phyloP scores from a whole-genome alignment of 495 filamentous ascomycete species.

The Venustampulla echinocandica region DNA sequence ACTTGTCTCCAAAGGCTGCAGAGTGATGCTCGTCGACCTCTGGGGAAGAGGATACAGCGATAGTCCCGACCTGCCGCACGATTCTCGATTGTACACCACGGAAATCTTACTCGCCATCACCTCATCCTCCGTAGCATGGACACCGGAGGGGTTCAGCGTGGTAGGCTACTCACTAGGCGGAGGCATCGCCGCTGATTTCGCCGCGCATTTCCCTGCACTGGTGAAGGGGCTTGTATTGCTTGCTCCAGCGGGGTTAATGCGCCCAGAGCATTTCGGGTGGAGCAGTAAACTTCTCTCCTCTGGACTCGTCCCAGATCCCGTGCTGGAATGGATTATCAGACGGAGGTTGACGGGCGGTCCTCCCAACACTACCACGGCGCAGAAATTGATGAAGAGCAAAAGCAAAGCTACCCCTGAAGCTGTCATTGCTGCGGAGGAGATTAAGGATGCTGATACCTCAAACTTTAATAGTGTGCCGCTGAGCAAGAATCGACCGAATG shows the following conservation, averaged over 20 bases:
- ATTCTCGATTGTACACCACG: conserved; percentile 62
- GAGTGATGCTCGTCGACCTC: conserved; percentile 57
- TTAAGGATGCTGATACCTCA: conserved; percentile 7
- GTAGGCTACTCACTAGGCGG: conserved; percentile 85
- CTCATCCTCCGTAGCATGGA: conserved; percentile 46
- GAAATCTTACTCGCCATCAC: conserved; percentile 65
- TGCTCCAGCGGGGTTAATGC: conserved; percentile 65
- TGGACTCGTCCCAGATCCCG: conserved; percentile 47
- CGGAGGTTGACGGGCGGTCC: conserved; percentile 38
- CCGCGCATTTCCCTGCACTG: conserved; percentile 57
- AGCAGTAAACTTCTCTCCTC: conserved; percentile 53
- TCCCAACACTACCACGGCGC: not conserved
- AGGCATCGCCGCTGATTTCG: conserved; percentile 66
- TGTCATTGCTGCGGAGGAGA: conserved; percentile 15
- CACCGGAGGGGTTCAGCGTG: conserved; percentile 49
- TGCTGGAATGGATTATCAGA: conserved; percentile 45
- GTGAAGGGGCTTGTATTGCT: conserved; percentile 62
- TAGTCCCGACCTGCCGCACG: conserved; percentile 49
- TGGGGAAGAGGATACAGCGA: conserved; percentile 30
- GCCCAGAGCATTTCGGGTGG: conserved; percentile 52
- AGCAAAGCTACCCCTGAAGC: not conserved
- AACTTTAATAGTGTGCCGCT: conserved; percentile 15
- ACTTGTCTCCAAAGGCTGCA: conserved; percentile 64
- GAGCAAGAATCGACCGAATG: conserved; percentile 27
- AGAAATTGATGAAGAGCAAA: not conserved